Evolutionary conservation across 2,329 filamentous ascomycete species (phyloP).

Genomic region (Paecilomyces dactylethromorphus): DNA sequence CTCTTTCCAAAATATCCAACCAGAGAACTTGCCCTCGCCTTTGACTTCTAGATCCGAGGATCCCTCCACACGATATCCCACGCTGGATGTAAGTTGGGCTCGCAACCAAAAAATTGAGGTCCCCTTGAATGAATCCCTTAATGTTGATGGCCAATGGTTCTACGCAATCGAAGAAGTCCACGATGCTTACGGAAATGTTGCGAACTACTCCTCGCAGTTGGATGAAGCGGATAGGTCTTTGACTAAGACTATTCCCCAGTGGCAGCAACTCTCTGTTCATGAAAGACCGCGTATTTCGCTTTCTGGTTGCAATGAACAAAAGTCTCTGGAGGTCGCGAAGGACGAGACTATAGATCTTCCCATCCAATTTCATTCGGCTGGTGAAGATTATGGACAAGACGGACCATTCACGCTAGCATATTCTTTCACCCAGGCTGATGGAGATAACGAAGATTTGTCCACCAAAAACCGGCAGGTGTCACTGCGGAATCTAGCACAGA

Average conservation of each 20-base stretch:
- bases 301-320: conserved; percentile 68
- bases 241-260: conserved; percentile 55
- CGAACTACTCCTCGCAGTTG: conserved; percentile 58
- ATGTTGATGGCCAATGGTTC: conserved; percentile 70
- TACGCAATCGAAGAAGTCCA: conserved; percentile 89
- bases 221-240: conserved; percentile 63
- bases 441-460: conserved; percentile 59
- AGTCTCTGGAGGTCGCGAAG: conserved; percentile 76
- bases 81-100: conserved; percentile 65
- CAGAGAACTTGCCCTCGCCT: conserved; percentile 76
- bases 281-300: conserved; percentile 73
- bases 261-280: conserved; percentile 76
- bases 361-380: conserved; percentile 60
- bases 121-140: conserved; percentile 83
- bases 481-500: conserved; percentile 51
- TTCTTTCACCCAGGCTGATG: conserved; percentile 71
- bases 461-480: conserved; percentile 54
- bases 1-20: conserved; percentile 88
- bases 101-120: conserved; percentile 68
- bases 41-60: conserved; percentile 55
- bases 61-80: conserved; percentile 49
- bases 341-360: conserved; percentile 64
- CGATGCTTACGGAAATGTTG: conserved; percentile 81
- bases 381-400: conserved; percentile 50
- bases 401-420: conserved; percentile 70